Conservation (phyloP, 106 monocot genomes). For the Acorus gramineus region DNA sequence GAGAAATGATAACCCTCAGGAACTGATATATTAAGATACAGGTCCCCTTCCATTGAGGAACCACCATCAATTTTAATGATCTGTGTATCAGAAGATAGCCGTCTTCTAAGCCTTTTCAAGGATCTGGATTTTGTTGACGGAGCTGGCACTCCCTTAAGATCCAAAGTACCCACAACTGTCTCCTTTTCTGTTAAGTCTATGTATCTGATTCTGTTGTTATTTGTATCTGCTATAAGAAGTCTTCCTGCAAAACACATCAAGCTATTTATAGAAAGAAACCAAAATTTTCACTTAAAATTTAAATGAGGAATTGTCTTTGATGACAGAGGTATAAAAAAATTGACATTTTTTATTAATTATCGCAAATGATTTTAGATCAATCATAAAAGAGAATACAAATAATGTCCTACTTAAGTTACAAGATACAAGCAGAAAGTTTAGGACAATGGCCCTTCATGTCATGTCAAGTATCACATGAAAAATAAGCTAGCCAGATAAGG, state of each 20-base stretch:
- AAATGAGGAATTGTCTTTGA: no score
- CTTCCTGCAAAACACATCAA: conserved; percentile 45
- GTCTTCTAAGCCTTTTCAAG: conserved; percentile 54
- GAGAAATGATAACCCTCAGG: conserved; percentile 90
- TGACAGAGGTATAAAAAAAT: no score
- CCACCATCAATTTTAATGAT: conserved; percentile 54
- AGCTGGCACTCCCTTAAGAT: conserved; percentile 66
- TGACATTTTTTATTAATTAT: no score
- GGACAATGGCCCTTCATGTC: no score
- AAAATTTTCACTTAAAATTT: no score
- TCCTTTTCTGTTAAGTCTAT: conserved; percentile 58
- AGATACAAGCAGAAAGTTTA: no score
- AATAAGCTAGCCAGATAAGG: no score
- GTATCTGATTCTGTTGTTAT: conserved; percentile 75
- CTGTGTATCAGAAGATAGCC: conserved; percentile 50
- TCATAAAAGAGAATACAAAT: no score
- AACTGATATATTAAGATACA: conserved; percentile 50
- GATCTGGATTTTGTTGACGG: conserved; percentile 53
- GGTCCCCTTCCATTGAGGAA: conserved; percentile 51
- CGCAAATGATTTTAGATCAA: no score
- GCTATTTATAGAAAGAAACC: no score
- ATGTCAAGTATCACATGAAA: no score
- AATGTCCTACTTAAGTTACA: no score
- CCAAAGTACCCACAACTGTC: conserved; percentile 47
- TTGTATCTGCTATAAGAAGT: conserved; percentile 90